Conservation (phyloP, 2,329 filamentous ascomycete species). For the Immersiporthe knoxdaviesiana region DNA sequence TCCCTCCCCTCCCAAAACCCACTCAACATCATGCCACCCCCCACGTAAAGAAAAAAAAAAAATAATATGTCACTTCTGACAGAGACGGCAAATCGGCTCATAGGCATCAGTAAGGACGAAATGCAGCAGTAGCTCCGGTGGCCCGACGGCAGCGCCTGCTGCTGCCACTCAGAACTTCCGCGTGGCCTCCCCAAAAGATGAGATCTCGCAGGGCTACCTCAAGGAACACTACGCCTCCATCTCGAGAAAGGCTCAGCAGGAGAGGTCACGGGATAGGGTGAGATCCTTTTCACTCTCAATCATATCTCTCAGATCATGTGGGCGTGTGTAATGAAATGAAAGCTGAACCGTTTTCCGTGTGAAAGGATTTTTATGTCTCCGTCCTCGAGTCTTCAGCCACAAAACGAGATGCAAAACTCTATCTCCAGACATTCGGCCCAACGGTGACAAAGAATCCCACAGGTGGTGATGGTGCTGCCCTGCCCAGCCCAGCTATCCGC, state of each 20-base stretch:
- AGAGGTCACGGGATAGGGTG: constrained; percentile 54
- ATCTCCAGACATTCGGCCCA: constrained; percentile 80
- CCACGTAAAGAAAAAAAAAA: not conserved
- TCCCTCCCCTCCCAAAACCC: not conserved
- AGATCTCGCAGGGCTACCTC: constrained; percentile 35
- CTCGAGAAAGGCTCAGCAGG: constrained; percentile 50
- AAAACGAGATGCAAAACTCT: constrained; percentile 89
- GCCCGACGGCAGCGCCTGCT: constrained; percentile 32
- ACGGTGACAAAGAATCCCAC: constrained; percentile 37
- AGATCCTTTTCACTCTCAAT: constrained; percentile 14
- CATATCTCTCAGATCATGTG: too few species aligned
- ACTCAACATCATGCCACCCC: not conserved
- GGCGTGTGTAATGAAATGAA: not conserved
- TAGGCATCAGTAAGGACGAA: constrained; percentile 21
- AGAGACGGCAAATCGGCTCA: not conserved
- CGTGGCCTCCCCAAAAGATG: constrained; percentile 35
- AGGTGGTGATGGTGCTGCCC: constrained; percentile 35
- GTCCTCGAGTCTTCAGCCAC: constrained; percentile 90
- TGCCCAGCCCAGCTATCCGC: constrained; percentile 31
- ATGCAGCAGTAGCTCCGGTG: constrained; percentile 22
- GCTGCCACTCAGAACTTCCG: constrained; percentile 32
- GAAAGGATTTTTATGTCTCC: constrained; percentile 81
- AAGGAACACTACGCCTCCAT: constrained; percentile 44
- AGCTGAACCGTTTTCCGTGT: constrained; percentile 19
- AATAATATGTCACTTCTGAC: too few species aligned